phyloP scores from a whole-genome alignment of 2,329 filamentous ascomycete genomes.

The Chaetomium strumarium region DNA sequence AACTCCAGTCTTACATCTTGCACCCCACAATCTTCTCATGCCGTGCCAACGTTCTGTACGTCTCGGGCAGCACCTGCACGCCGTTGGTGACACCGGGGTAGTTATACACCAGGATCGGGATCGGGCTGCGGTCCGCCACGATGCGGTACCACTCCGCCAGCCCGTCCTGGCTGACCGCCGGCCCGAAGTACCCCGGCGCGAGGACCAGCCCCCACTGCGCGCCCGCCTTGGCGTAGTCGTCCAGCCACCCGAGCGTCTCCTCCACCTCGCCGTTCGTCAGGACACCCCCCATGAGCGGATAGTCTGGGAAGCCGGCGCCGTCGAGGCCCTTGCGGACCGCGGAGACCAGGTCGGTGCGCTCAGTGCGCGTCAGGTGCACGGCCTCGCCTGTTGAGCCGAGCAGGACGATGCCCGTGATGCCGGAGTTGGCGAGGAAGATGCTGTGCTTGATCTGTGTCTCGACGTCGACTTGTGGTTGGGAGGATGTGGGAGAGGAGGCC shows the following conservation, averaged over 20 bases:
- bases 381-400: conserved; percentile 61
- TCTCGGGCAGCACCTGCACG: conserved; percentile 52
- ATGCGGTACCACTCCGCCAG: conserved; percentile 55
- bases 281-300: conserved; percentile 57
- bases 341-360: conserved; percentile 50
- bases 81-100: conserved; percentile 63
- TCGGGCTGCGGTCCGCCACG: conserved; percentile 53
- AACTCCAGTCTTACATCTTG: conserved; percentile 55
- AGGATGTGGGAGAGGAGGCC: conserved; percentile 32
- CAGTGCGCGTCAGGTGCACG: conserved; percentile 53
- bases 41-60: conserved; percentile 50
- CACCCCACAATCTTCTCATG: conserved; percentile 63
- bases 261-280: conserved; percentile 53
- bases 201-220: conserved; percentile 58
- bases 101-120: conserved; percentile 57
- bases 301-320: conserved; percentile 49
- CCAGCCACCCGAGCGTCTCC: conserved; percentile 45
- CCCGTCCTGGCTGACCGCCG: conserved; percentile 51
- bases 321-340: conserved; percentile 50
- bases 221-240: conserved; percentile 47
- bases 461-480: conserved; percentile 50
- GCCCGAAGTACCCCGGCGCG: conserved; percentile 60
- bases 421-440: conserved; percentile 53
- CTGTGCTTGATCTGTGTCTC: conserved; percentile 53
- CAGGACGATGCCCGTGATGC: conserved; percentile 56